Conservation (phyloP, 306 rosid genomes). For the Corylus americana region DNA sequence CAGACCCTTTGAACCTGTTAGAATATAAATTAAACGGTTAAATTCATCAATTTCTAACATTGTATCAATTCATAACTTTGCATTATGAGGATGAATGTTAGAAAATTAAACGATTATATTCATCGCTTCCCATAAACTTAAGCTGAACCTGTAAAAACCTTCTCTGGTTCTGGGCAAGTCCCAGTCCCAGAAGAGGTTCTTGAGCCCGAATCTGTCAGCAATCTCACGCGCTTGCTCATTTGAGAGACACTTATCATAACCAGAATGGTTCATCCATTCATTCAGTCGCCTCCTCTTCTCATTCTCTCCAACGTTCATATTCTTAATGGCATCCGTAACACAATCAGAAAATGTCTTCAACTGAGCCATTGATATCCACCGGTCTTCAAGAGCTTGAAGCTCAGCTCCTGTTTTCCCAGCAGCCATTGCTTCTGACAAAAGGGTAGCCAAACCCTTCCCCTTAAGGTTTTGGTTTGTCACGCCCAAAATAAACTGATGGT, state of each 20-base stretch:
- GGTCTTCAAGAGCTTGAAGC: slow-evolving; percentile 77
- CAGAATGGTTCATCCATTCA: slow-evolving; percentile 61
- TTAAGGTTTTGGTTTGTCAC: slow-evolving; percentile 61
- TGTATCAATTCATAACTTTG: too few species aligned
- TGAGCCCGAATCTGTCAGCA: slow-evolving; percentile 63
- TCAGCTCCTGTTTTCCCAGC: slow-evolving; percentile 69
- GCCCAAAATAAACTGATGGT: slow-evolving; percentile 86
- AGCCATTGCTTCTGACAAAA: slow-evolving; percentile 64
- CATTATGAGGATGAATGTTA: too few species aligned
- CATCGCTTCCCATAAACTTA: too few species aligned
- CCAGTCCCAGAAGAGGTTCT: slow-evolving; percentile 88
- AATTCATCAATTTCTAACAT: too few species aligned
- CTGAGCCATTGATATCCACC: slow-evolving; percentile 64
- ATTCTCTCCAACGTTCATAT: slow-evolving; percentile 42
- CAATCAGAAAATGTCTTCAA: slow-evolving; percentile 79
- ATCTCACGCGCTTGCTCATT: slow-evolving; percentile 67
- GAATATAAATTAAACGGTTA: too few species aligned
- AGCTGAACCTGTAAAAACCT: slow-evolving; percentile 54
- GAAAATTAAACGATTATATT: too few species aligned
- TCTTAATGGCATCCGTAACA: slow-evolving; percentile 66
- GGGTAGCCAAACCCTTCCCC: slow-evolving; percentile 57
- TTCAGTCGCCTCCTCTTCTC: slow-evolving; percentile 60
- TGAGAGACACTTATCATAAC: slow-evolving; percentile 62
- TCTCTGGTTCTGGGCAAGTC: slow-evolving; percentile 93
- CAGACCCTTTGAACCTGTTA: slow-evolving; percentile 67